phyloP scores from a whole-genome alignment of 2,329 filamentous ascomycete species.

The Byssochlamys sp. region DNA sequence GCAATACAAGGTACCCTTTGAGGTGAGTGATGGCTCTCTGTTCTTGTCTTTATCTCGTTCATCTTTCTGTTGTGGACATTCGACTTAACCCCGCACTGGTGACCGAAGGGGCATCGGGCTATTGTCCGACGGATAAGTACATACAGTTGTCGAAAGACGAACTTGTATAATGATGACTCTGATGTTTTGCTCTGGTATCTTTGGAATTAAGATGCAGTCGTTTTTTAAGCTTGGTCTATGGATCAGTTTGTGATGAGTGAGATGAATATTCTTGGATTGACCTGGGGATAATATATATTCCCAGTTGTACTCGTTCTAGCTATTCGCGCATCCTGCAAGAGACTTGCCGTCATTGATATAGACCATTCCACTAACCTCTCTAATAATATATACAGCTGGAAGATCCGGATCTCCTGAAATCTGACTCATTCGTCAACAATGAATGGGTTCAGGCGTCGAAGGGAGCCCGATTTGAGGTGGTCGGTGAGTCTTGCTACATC shows the following conservation, averaged over 20 bases:
- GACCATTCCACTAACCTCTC: background rate
- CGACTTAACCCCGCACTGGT: background rate
- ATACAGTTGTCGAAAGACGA: background rate
- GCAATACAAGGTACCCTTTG: slow-evolving; percentile 29
- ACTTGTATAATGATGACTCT: background rate
- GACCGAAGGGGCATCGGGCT: background rate
- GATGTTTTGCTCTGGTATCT: background rate
- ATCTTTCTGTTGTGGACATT: background rate
- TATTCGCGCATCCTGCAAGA: background rate
- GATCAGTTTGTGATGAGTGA: background rate
- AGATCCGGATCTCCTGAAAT: slow-evolving; percentile 40
- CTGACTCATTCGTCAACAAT: slow-evolving; percentile 44
- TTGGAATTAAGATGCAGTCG: background rate
- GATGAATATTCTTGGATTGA: background rate
- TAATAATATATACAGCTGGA: slow-evolving; percentile 31
- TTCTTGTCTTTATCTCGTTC: background rate
- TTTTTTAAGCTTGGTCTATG: background rate
- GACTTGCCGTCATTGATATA: background rate
- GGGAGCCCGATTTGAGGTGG: slow-evolving; percentile 42
- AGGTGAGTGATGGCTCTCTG: slow-evolving; percentile 16
- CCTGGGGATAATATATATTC: background rate
- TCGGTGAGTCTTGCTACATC: slow-evolving; percentile 23
- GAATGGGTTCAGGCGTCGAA: slow-evolving; percentile 39
- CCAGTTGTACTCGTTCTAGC: background rate
- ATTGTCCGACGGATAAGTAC: background rate